Percentiles rank a stretch among this genome's conserved stretches.
Evolutionary conservation across 2,329 filamentous ascomycete species (phyloP).

Genomic region (Neofusicoccum ribis): DNA sequence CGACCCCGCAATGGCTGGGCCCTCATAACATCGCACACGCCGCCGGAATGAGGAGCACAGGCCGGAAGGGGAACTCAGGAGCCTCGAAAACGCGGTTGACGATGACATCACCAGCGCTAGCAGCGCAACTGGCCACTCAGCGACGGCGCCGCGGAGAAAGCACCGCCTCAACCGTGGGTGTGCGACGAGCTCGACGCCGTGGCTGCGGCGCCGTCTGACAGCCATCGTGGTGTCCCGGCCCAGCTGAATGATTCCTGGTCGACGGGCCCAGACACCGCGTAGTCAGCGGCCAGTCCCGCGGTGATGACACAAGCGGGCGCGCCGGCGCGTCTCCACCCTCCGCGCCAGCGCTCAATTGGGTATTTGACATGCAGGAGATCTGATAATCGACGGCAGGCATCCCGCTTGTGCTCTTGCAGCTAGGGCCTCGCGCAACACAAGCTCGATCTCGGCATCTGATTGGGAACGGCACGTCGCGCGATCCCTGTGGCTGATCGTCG

Average conservation of each 20-base stretch:
- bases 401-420: neutral
- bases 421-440: too few species aligned
- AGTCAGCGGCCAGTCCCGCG: conserved; percentile 1
- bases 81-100: neutral
- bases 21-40: neutral
- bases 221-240: neutral
- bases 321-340: neutral
- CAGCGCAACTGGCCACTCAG: neutral
- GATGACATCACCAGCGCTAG: conserved; percentile 3
- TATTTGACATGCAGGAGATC: neutral
- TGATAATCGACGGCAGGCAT: conserved; percentile 1
- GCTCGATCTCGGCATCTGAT: too few species aligned
- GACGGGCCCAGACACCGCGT: neutral
- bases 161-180: neutral
- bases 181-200: neutral
- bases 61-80: conserved; percentile 1
- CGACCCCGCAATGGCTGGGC: conserved; percentile 1
- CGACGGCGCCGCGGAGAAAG: neutral
- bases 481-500: neutral
- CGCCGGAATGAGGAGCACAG: neutral
- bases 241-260: neutral
- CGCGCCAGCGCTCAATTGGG: neutral
- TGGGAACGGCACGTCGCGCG: neutral
- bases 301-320: neutral
- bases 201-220: neutral